Conservation (phyloP, 805 yeast genomes). For the Scheffersomyces coipomensis region DNA sequence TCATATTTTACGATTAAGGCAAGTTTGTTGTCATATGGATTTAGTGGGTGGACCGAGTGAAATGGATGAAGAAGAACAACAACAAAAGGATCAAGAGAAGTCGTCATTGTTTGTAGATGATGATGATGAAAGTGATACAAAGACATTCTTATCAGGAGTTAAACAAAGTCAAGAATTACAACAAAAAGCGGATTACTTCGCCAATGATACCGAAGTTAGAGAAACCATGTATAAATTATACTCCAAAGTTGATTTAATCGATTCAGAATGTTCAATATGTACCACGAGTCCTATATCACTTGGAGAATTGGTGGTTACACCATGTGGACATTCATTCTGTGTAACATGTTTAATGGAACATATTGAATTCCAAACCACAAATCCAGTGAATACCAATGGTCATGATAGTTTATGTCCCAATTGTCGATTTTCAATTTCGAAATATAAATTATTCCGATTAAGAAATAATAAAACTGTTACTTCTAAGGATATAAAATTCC, state of each 20-base stretch:
- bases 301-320: constrained; percentile 57
- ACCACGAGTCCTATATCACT: constrained; percentile 61
- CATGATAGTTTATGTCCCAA: constrained; percentile 62
- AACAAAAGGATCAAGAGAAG: constrained; percentile 8
- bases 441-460: constrained; percentile 47
- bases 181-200: constrained; percentile 10
- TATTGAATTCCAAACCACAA: constrained; percentile 61
- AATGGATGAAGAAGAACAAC: constrained; percentile 44
- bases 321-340: constrained; percentile 83
- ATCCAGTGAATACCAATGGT: constrained; percentile 31
- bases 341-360: constrained; percentile 70
- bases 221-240: constrained; percentile 27
- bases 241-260: constrained; percentile 29
- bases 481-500: constrained; percentile 26
- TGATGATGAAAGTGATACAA: constrained; percentile 6
- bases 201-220: constrained; percentile 20
- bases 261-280: constrained; percentile 83
- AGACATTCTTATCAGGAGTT: constrained; percentile 8
- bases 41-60: constrained; percentile 54
- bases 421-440: constrained; percentile 61
- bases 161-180: constrained; percentile 7
- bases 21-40: constrained; percentile 81
- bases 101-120: constrained; percentile 9
- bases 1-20: constrained; percentile 80
- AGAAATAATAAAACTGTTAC: constrained; percentile 18